Evolutionary conservation across 2,329 filamentous ascomycete species (phyloP).

Genomic region (Colletotrichum incanum): DNA sequence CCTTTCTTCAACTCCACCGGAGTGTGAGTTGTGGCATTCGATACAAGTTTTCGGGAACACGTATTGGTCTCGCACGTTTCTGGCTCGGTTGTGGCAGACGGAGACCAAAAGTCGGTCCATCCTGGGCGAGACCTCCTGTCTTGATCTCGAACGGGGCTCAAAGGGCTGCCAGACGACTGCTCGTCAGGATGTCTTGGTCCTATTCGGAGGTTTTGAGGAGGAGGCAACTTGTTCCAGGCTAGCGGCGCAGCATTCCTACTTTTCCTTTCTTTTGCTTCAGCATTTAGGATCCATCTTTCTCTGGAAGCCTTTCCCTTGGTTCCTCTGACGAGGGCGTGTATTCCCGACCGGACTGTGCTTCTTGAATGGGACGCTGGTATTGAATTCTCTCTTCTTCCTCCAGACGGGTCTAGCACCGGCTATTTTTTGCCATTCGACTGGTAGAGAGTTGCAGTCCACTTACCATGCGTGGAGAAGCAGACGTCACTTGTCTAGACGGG

Average conservation of each 20-base stretch:
- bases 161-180: background rate
- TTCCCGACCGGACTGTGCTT: too few species aligned
- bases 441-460: background rate
- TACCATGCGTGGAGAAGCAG: background rate
- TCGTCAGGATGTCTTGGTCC: slow-evolving; percentile 25
- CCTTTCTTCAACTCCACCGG: background rate
- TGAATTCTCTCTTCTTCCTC: slow-evolving; percentile 9
- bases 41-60: slow-evolving; percentile 17
- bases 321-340: background rate
- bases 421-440: background rate
- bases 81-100: background rate
- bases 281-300: background rate
- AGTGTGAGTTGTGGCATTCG: slow-evolving; percentile 6
- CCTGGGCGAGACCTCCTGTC: slow-evolving; percentile 20
- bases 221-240: slow-evolving; percentile 23
- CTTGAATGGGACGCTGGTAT: slow-evolving; percentile 29
- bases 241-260: slow-evolving; percentile 29
- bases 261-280: slow-evolving; percentile 10
- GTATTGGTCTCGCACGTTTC: slow-evolving; percentile 24
- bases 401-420: background rate
- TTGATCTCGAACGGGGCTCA: slow-evolving; percentile 4
- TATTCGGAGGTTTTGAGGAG: slow-evolving; percentile 3
- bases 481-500: slow-evolving; percentile 4
- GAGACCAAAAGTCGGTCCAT: background rate
- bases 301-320: background rate